Percentiles rank a stretch among this genome's conserved stretches.
phyloP scores from a whole-genome alignment of 2,329 filamentous ascomycete genomes.

The Biscogniauxia marginata region DNA sequence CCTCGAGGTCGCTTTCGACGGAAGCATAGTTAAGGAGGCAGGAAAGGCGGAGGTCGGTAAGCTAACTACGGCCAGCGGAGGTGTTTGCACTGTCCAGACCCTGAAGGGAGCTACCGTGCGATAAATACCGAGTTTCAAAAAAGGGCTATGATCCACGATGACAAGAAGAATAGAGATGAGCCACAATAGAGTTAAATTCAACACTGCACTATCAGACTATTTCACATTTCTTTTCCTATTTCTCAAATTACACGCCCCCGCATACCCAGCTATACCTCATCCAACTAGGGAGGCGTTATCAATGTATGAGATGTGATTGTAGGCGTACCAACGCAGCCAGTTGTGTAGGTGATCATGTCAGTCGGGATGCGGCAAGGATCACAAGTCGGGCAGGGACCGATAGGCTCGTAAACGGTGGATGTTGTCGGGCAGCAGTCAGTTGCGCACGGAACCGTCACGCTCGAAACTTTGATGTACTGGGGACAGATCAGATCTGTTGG shows the following conservation, averaged over 20 bases:
- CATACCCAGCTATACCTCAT: background rate
- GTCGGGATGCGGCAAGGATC: conserved; percentile 27
- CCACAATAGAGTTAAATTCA: conserved; percentile 19
- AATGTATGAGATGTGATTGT: conserved; percentile 19
- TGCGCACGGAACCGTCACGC: conserved; percentile 35
- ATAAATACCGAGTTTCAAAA: conserved; percentile 45
- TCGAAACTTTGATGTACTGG: conserved; percentile 31
- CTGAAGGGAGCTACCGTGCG: conserved; percentile 80
- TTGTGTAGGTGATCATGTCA: conserved; percentile 28
- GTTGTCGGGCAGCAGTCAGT: conserved; percentile 40
- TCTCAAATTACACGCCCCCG: background rate
- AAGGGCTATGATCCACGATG: background rate
- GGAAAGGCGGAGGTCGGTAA: conserved; percentile 66
- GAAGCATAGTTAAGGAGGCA: conserved; percentile 70
- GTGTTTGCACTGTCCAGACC: conserved; percentile 78
- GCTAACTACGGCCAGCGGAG: conserved; percentile 74
- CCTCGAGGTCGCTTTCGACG: conserved; percentile 85
- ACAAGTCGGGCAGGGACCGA: conserved; percentile 25
- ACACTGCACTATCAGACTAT: conserved; percentile 7
- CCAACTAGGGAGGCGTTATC: conserved; percentile 20
- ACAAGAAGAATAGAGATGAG: conserved; percentile 1
- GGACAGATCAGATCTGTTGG: conserved; percentile 30
- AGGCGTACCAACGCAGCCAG: conserved; percentile 23
- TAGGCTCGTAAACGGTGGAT: conserved; percentile 23
- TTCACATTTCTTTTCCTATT: conserved; percentile 1